phyloP scores from a whole-genome alignment of 768 basidiomycete genomes.

The Mycena kentingensis region DNA sequence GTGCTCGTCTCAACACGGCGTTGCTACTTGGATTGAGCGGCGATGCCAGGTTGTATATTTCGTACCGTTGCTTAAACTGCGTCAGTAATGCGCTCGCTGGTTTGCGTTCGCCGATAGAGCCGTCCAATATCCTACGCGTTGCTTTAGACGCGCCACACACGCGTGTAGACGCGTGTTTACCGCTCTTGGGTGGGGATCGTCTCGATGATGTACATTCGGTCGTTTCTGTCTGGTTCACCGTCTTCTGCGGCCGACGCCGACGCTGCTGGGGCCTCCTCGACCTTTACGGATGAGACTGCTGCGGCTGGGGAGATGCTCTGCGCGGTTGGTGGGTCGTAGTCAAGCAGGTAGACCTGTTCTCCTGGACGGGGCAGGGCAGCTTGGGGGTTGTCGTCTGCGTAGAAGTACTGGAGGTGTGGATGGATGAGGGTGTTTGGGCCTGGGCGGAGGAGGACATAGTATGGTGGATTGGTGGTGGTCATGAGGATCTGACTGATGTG shows the following conservation, averaged over 20 bases:
- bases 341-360: slow-evolving; percentile 75
- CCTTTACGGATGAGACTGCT: slow-evolving; percentile 58
- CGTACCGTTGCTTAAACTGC: slow-evolving; percentile 70
- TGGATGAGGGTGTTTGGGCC: slow-evolving; percentile 58
- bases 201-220: slow-evolving; percentile 77
- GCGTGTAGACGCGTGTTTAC: slow-evolving; percentile 29
- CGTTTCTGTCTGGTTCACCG: slow-evolving; percentile 48
- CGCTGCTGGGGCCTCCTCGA: slow-evolving; percentile 75
- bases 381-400: slow-evolving; percentile 75
- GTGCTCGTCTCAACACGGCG: slow-evolving; percentile 52
- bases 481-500: too few species aligned
- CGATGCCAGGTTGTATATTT: slow-evolving; percentile 9
- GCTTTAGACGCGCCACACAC: background rate
- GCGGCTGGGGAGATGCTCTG: slow-evolving; percentile 51
- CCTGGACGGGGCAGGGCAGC: slow-evolving; percentile 60
- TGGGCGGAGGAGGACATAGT: slow-evolving; percentile 68
- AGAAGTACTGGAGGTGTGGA: slow-evolving; percentile 79
- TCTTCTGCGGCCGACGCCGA: slow-evolving; percentile 49
- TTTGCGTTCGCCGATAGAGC: slow-evolving; percentile 36
- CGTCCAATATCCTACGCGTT: slow-evolving; percentile 13
- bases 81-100: slow-evolving; percentile 54
- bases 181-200: slow-evolving; percentile 57
- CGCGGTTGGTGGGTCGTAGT: slow-evolving; percentile 55
- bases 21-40: slow-evolving; percentile 46
- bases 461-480: slow-evolving; percentile 46